Conservation (phyloP, 73 alveolate species). For the Symbiodinium natans region DNA sequence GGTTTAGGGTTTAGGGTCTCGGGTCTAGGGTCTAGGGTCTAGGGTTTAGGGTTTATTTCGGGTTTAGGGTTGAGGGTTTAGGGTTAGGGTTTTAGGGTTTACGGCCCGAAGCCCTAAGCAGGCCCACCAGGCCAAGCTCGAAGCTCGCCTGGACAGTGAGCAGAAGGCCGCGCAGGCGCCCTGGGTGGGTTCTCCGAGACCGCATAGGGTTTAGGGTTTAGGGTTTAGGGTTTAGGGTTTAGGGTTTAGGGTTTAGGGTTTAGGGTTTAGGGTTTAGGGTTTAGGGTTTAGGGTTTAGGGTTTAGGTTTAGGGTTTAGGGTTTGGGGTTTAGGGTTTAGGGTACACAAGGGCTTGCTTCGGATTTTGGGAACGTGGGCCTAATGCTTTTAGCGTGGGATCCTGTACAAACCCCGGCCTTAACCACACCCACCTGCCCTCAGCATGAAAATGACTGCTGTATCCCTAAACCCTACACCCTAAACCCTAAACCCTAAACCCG, state of each 20-base stretch:
- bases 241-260: background rate
- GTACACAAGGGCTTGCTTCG: background rate
- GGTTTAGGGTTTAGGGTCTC: too few species aligned
- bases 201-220: background rate
- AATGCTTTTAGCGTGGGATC: too few species aligned
- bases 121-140: slow-evolving; percentile 57
- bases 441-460: too few species aligned
- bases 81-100: background rate
- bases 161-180: slow-evolving; percentile 39
- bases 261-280: background rate
- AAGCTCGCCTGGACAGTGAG: slow-evolving; percentile 17
- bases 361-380: too few species aligned
- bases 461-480: too few species aligned
- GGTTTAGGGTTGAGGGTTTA: background rate
- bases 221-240: background rate
- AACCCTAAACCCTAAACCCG: too few species aligned
- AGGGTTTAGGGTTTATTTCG: background rate
- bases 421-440: too few species aligned
- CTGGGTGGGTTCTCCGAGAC: background rate
- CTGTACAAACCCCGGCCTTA: too few species aligned
- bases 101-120: background rate
- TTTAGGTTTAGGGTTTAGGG: background rate
- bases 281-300: background rate
- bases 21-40: background rate
- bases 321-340: too few species aligned